Evolutionary conservation across 129 eudicot genomes (phyloP).

Genomic region (Chrysanthemum lavandulifolium): DNA sequence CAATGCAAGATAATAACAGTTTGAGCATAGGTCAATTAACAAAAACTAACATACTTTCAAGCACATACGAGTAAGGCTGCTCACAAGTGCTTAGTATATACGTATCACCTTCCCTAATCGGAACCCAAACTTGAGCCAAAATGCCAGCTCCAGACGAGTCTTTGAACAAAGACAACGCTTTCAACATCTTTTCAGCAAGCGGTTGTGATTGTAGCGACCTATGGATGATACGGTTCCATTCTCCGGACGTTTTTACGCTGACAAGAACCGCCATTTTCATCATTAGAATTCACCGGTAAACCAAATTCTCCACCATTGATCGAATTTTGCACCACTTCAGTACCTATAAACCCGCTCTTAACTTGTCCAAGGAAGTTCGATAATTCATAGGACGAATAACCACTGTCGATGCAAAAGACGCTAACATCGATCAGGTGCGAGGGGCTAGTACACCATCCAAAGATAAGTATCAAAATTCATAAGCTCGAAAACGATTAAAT

Average conservation of each 20-base stretch:
- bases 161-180: conserved; percentile 70
- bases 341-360: conserved; percentile 21
- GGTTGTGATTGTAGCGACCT: conserved; percentile 36
- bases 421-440: conserved; percentile 62
- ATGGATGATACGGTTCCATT: conserved; percentile 34
- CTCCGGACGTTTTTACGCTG: conserved; percentile 27
- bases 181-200: conserved; percentile 77
- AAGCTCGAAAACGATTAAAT: conserved; percentile 39
- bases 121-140: conserved; percentile 95
- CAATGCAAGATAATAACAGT: background rate
- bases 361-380: conserved; percentile 41
- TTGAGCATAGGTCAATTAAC: background rate
- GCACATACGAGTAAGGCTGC: conserved; percentile 51
- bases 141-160: conserved; percentile 80
- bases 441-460: conserved; percentile 89
- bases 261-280: conserved; percentile 26
- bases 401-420: conserved; percentile 42
- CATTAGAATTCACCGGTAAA: conserved; percentile 30
- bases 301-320: conserved; percentile 23
- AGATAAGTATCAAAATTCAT: conserved; percentile 71
- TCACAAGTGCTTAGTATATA: conserved; percentile 72
- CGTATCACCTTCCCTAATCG: conserved; percentile 61
- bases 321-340: conserved; percentile 35
- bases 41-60: background rate
- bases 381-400: conserved; percentile 41